Percentiles rank a stretch among this genome's conserved stretches.
phyloP scores from a whole-genome alignment of 129 eudicot species.

The Artemisia tridentata region DNA sequence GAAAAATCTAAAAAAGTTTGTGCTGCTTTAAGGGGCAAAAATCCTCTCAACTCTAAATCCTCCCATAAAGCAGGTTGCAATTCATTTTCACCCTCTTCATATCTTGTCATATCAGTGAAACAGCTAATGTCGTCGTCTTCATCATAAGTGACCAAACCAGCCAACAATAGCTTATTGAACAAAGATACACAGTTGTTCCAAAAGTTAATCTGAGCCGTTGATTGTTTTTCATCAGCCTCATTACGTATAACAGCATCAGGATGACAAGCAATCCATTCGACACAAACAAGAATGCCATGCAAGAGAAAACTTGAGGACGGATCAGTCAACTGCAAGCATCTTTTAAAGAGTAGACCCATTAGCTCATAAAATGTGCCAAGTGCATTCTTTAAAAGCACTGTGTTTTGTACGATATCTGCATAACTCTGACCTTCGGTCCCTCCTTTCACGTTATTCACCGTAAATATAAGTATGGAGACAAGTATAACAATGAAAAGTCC shows the following conservation, averaged over 20 bases:
- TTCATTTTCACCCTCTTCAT: conserved; percentile 50
- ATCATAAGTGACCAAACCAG: conserved; percentile 31
- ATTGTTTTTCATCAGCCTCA: conserved; percentile 37
- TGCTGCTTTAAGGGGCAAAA: conserved; percentile 60
- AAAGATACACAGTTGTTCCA: conserved; percentile 48
- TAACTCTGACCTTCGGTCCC: conserved; percentile 57
- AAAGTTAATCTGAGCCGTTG: conserved; percentile 35
- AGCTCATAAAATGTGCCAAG: conserved; percentile 40
- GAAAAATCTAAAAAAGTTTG: conserved; percentile 57
- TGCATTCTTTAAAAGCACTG: conserved; percentile 43
- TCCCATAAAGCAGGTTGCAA: conserved; percentile 58
- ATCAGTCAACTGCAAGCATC: conserved; percentile 47
- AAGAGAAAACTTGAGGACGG: conserved; percentile 46
- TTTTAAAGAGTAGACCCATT: conserved; percentile 38
- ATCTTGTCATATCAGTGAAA: conserved; percentile 50
- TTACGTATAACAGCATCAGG: conserved; percentile 42
- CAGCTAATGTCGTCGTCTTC: conserved; percentile 36
- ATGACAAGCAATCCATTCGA: conserved; percentile 63
- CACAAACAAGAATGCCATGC: conserved; percentile 50
- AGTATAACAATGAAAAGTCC: conserved; percentile 53
- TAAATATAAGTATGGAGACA: conserved; percentile 50
- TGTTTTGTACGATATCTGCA: conserved; percentile 61
- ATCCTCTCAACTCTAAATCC: conserved; percentile 68
- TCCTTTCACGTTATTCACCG: conserved; percentile 49
- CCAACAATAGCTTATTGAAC: conserved; percentile 44